These are phyloP conservation scores for Angomonas deanei DNA, from an alignment of 208 protist species.

Conservation along the genomic window DNA sequence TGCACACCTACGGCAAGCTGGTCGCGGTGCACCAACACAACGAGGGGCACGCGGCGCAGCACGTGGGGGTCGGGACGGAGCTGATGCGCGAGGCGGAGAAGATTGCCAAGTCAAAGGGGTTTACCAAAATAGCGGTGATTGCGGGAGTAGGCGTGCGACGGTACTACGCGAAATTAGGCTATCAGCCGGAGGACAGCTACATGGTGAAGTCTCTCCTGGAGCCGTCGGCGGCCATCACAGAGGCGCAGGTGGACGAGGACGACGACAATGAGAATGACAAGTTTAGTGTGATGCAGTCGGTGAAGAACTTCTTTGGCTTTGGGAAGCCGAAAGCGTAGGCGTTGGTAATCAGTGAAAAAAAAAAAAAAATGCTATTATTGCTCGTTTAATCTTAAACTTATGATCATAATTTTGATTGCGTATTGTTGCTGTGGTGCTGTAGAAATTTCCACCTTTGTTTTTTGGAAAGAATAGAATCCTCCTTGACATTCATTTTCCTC, in stretches of 20 bases:
- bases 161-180: constrained; percentile 98
- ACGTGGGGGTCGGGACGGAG: constrained; percentile 96
- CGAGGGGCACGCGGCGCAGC: constrained; percentile 93
- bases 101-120: constrained; percentile 91
- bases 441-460: no score
- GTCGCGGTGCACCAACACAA: constrained; percentile 65
- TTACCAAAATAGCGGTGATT: constrained; percentile 94
- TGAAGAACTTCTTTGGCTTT: constrained; percentile 62
- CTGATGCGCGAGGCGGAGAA: constrained; percentile 97
- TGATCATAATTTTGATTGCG: no score
- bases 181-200: constrained; percentile 83
- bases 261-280: constrained; percentile 72
- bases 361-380: background rate
- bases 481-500: background rate
- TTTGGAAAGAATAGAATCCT: no score
- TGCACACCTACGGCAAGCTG: constrained; percentile 96
- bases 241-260: constrained; percentile 69
- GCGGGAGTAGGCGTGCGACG: constrained; percentile 96
- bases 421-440: no score
- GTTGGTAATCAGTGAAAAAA: constrained; percentile 1
- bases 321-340: background rate
- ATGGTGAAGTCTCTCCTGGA: constrained; percentile 73
- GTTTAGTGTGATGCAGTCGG: constrained; percentile 19
- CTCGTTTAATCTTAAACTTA: no score
- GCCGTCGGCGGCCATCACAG: constrained; percentile 45